These are phyloP conservation scores for Lyophyllum shimeji DNA, from an alignment of 768 basidiomycete genomes.

Conservation along the genomic window DNA sequence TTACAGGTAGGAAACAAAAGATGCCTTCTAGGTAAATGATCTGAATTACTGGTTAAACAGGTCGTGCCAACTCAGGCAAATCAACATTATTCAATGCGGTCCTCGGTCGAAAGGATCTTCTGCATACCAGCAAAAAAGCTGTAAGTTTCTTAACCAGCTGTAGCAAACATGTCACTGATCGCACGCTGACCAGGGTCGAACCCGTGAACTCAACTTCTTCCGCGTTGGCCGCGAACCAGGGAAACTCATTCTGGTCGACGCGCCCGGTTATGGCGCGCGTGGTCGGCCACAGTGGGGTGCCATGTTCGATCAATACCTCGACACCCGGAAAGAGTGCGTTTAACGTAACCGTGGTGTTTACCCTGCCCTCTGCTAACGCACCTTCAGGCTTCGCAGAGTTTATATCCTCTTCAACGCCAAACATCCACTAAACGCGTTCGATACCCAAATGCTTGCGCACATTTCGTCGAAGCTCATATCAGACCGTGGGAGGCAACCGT, in stretches of 20 bases:
- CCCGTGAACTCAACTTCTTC: constrained; percentile 70
- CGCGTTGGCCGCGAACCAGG: constrained; percentile 60
- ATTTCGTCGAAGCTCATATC: constrained; percentile 43
- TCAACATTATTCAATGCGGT: constrained; percentile 73
- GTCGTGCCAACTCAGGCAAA: constrained; percentile 79
- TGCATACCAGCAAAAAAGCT: constrained; percentile 69
- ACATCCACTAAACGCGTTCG: constrained; percentile 57
- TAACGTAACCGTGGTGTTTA: constrained; percentile 8
- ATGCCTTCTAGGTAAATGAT: neutral
- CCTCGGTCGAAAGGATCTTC: constrained; percentile 52
- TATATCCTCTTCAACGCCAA: constrained; percentile 72
- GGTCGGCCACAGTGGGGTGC: constrained; percentile 77
- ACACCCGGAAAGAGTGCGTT: constrained; percentile 60
- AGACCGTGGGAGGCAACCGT: constrained; percentile 37
- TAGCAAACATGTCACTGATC: neutral
- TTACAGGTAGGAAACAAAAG: constrained; percentile 34
- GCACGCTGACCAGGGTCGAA: constrained; percentile 55
- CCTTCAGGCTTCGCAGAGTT: constrained; percentile 59
- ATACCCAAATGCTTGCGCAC: constrained; percentile 60
- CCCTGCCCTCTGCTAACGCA: neutral
- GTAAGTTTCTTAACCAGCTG: constrained; percentile 38
- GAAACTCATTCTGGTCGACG: constrained; percentile 69
- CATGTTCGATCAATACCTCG: constrained; percentile 64
- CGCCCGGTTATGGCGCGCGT: constrained; percentile 77
- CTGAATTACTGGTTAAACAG: constrained; percentile 30